Percentiles rank a stretch among this genome's conserved stretches.
Evolutionary conservation across 2,329 filamentous ascomycete species (phyloP).

Genomic region (Curvularia sp.): DNA sequence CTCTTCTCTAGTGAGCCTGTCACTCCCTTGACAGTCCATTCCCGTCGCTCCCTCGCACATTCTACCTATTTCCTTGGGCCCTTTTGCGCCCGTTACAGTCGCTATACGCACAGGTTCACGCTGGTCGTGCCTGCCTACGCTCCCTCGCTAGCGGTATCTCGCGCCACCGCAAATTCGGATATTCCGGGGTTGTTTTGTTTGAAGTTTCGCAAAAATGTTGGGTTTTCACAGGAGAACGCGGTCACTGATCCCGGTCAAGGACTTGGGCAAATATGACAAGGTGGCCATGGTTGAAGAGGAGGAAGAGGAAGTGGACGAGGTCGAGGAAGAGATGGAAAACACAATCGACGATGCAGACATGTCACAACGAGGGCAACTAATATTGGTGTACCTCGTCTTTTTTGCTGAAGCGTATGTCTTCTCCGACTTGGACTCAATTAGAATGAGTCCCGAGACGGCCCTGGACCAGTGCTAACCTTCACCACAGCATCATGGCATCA

Average conservation of each 20-base stretch:
- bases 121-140: conserved; percentile 33
- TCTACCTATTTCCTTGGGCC: conserved; percentile 33
- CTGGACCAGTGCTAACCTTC: conserved; percentile 16
- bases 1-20: conserved; percentile 39
- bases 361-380: conserved; percentile 46
- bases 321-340: conserved; percentile 41
- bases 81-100: conserved; percentile 41
- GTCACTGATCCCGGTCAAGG: conserved; percentile 54
- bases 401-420: conserved; percentile 55
- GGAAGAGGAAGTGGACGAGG: conserved; percentile 35
- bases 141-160: conserved; percentile 18
- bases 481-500: conserved; percentile 55
- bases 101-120: conserved; percentile 33
- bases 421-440: neutral
- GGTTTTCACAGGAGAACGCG: conserved; percentile 53
- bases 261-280: conserved; percentile 52
- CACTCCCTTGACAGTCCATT: conserved; percentile 40
- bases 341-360: conserved; percentile 27
- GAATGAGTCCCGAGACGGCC: neutral
- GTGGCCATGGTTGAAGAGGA: conserved; percentile 42
- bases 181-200: conserved; percentile 9
- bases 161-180: conserved; percentile 22
- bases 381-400: conserved; percentile 56
- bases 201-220: conserved; percentile 47
- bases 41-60: conserved; percentile 43